phyloP scores from a whole-genome alignment of 257 asterid genomes.

The Salvia miltiorrhiza region DNA sequence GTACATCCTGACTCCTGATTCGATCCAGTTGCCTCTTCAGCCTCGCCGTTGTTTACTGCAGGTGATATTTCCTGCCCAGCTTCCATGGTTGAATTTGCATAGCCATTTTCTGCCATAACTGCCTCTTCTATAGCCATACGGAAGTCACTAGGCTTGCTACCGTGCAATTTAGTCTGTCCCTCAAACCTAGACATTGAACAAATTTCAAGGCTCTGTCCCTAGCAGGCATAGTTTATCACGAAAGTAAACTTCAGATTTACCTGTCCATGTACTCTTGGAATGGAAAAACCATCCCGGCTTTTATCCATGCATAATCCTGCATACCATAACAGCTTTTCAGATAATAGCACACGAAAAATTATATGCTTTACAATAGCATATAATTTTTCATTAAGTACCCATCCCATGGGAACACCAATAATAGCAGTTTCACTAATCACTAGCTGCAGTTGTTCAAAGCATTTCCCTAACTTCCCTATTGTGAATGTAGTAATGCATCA shows the following conservation, averaged over 20 bases:
- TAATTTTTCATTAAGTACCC: neutral
- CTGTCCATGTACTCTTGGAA: slow-evolving; percentile 79
- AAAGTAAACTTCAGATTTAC: slow-evolving; percentile 37
- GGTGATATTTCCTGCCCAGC: slow-evolving; percentile 39
- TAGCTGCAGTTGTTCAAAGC: slow-evolving; percentile 5
- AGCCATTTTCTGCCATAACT: slow-evolving; percentile 57
- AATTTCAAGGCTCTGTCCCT: slow-evolving; percentile 7
- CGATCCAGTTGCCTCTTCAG: slow-evolving; percentile 77
- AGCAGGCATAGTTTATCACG: slow-evolving; percentile 10
- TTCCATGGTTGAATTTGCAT: slow-evolving; percentile 31
- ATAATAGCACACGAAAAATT: no score
- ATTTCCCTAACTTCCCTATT: neutral
- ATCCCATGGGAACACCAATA: neutral
- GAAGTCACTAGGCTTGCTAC: slow-evolving; percentile 83
- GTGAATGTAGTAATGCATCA: slow-evolving; percentile 9
- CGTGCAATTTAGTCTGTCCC: slow-evolving; percentile 89
- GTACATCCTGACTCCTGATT: slow-evolving; percentile 63
- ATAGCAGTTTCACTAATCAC: neutral
- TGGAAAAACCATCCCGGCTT: slow-evolving; percentile 87
- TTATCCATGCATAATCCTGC: slow-evolving; percentile 97
- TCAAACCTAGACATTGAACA: slow-evolving; percentile 58
- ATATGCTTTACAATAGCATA: neutral
- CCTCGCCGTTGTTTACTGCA: slow-evolving; percentile 32
- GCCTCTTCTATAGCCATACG: slow-evolving; percentile 87
- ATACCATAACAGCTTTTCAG: slow-evolving; percentile 2